Conservation (phyloP, 352 stramenopile species). For the Blastocystis sp. region DNA sequence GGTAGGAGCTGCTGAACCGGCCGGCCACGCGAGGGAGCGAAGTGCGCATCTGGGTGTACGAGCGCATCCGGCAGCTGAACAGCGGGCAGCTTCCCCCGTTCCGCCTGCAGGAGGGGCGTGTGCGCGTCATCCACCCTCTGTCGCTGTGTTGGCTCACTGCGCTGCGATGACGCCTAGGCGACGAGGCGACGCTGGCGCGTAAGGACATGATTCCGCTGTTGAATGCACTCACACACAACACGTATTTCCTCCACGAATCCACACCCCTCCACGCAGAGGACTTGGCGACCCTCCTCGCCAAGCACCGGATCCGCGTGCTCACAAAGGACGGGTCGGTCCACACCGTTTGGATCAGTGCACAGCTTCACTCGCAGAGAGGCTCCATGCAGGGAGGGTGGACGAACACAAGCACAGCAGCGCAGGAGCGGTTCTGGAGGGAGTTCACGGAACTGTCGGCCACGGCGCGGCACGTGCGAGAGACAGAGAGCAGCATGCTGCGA, state of each 20-base stretch:
- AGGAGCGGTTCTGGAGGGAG: too few species aligned
- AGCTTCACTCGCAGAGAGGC: too few species aligned
- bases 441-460: too few species aligned
- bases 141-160: not conserved
- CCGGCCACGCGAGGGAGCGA: not conserved
- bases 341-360: not conserved
- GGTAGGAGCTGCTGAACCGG: too few species aligned
- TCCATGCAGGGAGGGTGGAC: too few species aligned
- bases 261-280: not conserved
- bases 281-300: not conserved
- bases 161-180: too few species aligned
- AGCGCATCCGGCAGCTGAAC: not conserved
- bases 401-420: too few species aligned
- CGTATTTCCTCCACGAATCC: slow-evolving; percentile 15
- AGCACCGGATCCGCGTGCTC: slow-evolving; percentile 1
- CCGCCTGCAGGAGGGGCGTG: not conserved
- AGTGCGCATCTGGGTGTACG: slow-evolving; percentile 25
- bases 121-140: slow-evolving; percentile 15
- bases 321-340: slow-evolving; percentile 32
- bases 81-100: not conserved
- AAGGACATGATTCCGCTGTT: not conserved
- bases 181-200: not conserved
- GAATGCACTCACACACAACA: slow-evolving; percentile 1
- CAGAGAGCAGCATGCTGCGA: too few species aligned
- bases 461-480: too few species aligned